Percentiles rank a stretch among this genome's conserved stretches.
These are phyloP conservation scores for Phialophora tarda DNA, from an alignment of 2,329 filamentous ascomycete genomes.

Conservation along the genomic window DNA sequence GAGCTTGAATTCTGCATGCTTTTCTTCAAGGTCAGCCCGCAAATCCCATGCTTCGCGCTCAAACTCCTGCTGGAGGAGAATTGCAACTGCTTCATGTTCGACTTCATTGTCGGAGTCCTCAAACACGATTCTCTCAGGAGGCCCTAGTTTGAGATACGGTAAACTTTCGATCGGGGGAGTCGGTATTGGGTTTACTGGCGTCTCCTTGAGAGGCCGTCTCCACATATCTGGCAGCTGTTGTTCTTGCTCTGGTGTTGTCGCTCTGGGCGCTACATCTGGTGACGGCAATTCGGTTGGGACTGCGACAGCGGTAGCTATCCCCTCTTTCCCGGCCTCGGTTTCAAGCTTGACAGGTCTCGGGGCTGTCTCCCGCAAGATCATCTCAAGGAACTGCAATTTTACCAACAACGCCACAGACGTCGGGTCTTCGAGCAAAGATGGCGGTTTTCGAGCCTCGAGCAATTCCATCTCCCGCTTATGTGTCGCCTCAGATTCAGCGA, in stretches of 20 bases:
- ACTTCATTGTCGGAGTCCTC: slow-evolving; percentile 53
- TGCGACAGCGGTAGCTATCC: slow-evolving; percentile 44
- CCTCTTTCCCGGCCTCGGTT: slow-evolving; percentile 50
- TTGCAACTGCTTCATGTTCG: slow-evolving; percentile 48
- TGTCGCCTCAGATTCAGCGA: slow-evolving; percentile 51
- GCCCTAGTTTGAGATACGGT: slow-evolving; percentile 53
- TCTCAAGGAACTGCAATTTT: slow-evolving; percentile 53
- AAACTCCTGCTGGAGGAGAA: slow-evolving; percentile 47
- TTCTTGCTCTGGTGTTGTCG: slow-evolving; percentile 36
- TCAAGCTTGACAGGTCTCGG: slow-evolving; percentile 43
- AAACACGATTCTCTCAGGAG: slow-evolving; percentile 53
- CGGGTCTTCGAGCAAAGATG: slow-evolving; percentile 50
- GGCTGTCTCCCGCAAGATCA: slow-evolving; percentile 47
- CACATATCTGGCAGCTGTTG: slow-evolving; percentile 24
- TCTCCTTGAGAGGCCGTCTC: slow-evolving; percentile 37
- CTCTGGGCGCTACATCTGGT: slow-evolving; percentile 37
- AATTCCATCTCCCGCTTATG: slow-evolving; percentile 54
- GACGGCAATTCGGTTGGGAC: slow-evolving; percentile 36
- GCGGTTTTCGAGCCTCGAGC: slow-evolving; percentile 51
- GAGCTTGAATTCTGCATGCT: slow-evolving; percentile 49
- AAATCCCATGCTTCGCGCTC: slow-evolving; percentile 48
- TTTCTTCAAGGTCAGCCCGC: slow-evolving; percentile 48
- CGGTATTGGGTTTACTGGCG: slow-evolving; percentile 39
- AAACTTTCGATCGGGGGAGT: slow-evolving; percentile 50
- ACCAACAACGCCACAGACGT: slow-evolving; percentile 49